Evolutionary conservation across 225 moss, liverwort and hornwort genomes (phyloP).

Genomic region (Marchantia paleacea): DNA sequence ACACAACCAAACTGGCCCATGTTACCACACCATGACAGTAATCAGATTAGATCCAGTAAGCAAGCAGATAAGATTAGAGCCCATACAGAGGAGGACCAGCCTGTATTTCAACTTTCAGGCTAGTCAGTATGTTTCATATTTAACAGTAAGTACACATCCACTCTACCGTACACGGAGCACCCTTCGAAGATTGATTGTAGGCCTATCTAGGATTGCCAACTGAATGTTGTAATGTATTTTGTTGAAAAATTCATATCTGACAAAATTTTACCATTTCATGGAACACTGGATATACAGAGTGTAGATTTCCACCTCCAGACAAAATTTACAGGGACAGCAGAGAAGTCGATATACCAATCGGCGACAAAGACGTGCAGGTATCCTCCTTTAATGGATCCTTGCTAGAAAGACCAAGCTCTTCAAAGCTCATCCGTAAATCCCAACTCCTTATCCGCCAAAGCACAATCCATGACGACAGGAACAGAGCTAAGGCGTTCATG

Average conservation of each 20-base stretch:
- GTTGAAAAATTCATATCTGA: background rate
- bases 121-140: no score
- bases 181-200: no score
- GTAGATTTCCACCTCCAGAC: conserved; percentile 13
- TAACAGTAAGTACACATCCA: no score
- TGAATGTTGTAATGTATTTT: background rate
- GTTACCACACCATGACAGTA: no score
- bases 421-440: background rate
- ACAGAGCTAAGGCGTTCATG: background rate
- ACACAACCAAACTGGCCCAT: no score
- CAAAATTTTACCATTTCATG: conserved; percentile 14
- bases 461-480: background rate
- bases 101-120: no score
- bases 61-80: no score
- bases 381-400: background rate
- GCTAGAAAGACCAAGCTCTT: background rate
- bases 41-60: no score
- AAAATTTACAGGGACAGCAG: conserved; percentile 15
- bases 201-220: background rate
- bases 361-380: background rate
- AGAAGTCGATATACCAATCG: background rate
- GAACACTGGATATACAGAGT: conserved; percentile 11
- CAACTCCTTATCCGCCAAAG: background rate
- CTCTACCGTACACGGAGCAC: no score
- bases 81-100: no score